Conservation (phyloP, 2,329 filamentous ascomycete genomes). For the Ophiocordyceps camponoti-leonardi region DNA sequence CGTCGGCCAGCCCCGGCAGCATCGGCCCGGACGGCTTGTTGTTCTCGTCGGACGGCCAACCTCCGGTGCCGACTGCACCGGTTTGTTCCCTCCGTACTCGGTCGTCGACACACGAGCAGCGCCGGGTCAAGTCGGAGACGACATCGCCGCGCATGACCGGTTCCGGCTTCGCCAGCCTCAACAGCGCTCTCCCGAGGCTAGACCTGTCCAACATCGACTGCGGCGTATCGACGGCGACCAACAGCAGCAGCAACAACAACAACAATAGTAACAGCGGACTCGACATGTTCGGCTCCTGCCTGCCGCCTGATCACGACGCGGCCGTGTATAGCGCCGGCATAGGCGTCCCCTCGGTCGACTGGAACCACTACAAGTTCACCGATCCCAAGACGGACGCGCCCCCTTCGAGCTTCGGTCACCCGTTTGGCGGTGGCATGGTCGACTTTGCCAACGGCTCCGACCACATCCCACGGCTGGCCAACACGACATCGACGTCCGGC, state of each 20-base stretch:
- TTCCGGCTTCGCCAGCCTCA: slow-evolving; percentile 32
- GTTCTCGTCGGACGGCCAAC: slow-evolving; percentile 15
- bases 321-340: slow-evolving; percentile 46
- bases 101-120: slow-evolving; percentile 23
- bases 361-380: slow-evolving; percentile 28
- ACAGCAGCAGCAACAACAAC: no score
- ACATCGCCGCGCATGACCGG: slow-evolving; percentile 38
- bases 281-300: slow-evolving; percentile 32
- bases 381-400: slow-evolving; percentile 30
- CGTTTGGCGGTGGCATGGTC: slow-evolving; percentile 30
- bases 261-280: slow-evolving; percentile 25
- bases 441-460: slow-evolving; percentile 36
- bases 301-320: slow-evolving; percentile 32
- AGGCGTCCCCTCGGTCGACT: slow-evolving; percentile 31
- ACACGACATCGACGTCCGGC: slow-evolving; percentile 44
- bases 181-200: slow-evolving; percentile 34
- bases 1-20: slow-evolving; percentile 34
- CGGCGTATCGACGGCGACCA: slow-evolving; percentile 23
- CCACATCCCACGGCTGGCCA: slow-evolving; percentile 34
- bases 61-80: neutral
- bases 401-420: slow-evolving; percentile 36
- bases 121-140: slow-evolving; percentile 42
- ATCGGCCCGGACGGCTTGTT: slow-evolving; percentile 24
- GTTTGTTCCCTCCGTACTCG: neutral
- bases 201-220: slow-evolving; percentile 41